Evolutionary conservation across 2,329 filamentous ascomycete genomes (phyloP).

Genomic region (Neoascochyta sp.): DNA sequence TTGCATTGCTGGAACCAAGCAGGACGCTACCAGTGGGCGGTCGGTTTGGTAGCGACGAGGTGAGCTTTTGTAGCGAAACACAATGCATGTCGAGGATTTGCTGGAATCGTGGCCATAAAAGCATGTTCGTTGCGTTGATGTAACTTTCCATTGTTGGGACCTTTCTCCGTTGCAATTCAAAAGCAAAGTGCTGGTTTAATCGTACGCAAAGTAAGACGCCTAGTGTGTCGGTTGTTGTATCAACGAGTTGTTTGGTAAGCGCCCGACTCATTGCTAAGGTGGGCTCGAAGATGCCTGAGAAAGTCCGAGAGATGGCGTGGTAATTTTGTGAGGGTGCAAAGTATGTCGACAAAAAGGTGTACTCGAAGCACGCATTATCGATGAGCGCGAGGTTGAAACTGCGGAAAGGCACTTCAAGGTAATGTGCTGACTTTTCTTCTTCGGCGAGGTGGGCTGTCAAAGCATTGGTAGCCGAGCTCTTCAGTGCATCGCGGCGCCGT

Average conservation of each 20-base stretch:
- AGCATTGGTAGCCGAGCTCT: slow-evolving; percentile 67
- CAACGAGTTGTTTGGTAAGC: slow-evolving; percentile 71
- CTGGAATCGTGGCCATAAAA: slow-evolving; percentile 94
- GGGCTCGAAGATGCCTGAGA: slow-evolving; percentile 83
- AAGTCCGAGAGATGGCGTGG: slow-evolving; percentile 74
- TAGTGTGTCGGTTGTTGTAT: slow-evolving; percentile 76
- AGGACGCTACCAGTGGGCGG: slow-evolving; percentile 34
- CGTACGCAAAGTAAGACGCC: slow-evolving; percentile 88
- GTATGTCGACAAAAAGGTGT: slow-evolving; percentile 87
- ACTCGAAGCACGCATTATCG: slow-evolving; percentile 92
- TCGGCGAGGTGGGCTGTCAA: slow-evolving; percentile 86
- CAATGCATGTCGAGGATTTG: slow-evolving; percentile 90
- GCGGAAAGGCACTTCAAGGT: slow-evolving; percentile 84
- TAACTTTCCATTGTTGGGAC: slow-evolving; percentile 86
- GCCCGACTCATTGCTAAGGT: slow-evolving; percentile 79
- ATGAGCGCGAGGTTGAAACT: slow-evolving; percentile 92
- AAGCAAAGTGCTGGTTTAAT: slow-evolving; percentile 89
- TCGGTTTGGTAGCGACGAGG: slow-evolving; percentile 41
- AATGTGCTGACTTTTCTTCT: slow-evolving; percentile 80
- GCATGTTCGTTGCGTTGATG: slow-evolving; percentile 92
- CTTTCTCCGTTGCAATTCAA: slow-evolving; percentile 87
- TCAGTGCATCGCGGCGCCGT: slow-evolving; percentile 77
- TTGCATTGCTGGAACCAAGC: slow-evolving; percentile 39
- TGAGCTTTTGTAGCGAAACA: slow-evolving; percentile 70
- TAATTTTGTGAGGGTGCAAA: slow-evolving; percentile 76